phyloP scores from a whole-genome alignment of 2,329 filamentous ascomycete genomes.

The Curvularia sp. region DNA sequence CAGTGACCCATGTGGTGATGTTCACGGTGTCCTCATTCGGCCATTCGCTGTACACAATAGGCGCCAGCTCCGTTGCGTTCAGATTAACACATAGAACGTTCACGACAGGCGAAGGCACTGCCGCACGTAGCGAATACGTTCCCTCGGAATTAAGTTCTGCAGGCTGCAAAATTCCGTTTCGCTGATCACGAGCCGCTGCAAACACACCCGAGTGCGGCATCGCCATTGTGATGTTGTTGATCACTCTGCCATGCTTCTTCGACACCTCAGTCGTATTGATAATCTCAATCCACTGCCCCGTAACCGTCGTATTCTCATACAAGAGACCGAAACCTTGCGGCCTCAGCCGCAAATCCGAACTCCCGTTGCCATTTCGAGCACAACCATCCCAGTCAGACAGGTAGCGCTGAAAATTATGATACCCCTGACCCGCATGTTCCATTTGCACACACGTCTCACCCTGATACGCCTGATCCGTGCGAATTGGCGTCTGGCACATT shows the following conservation, averaged over 20 bases:
- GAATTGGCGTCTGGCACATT: constrained; percentile 69
- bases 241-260: constrained; percentile 60
- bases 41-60: constrained; percentile 71
- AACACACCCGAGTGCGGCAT: constrained; percentile 78
- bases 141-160: constrained; percentile 66
- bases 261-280: constrained; percentile 63
- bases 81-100: constrained; percentile 78
- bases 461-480: constrained; percentile 50
- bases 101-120: constrained; percentile 72
- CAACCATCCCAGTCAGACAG: constrained; percentile 63
- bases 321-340: constrained; percentile 69
- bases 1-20: constrained; percentile 30
- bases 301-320: constrained; percentile 75
- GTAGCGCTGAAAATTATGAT: constrained; percentile 71
- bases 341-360: constrained; percentile 56
- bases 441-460: constrained; percentile 71
- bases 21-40: constrained; percentile 48
- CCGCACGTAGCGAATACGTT: constrained; percentile 71
- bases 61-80: constrained; percentile 64
- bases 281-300: constrained; percentile 71
- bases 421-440: constrained; percentile 72
- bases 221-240: constrained; percentile 79
- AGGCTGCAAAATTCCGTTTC: constrained; percentile 75
- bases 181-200: constrained; percentile 65
- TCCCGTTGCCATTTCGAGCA: constrained; percentile 55